These are phyloP conservation scores for Boletus smithii DNA, from an alignment of 1,284 basidiomycete species.

Conservation along the genomic window DNA sequence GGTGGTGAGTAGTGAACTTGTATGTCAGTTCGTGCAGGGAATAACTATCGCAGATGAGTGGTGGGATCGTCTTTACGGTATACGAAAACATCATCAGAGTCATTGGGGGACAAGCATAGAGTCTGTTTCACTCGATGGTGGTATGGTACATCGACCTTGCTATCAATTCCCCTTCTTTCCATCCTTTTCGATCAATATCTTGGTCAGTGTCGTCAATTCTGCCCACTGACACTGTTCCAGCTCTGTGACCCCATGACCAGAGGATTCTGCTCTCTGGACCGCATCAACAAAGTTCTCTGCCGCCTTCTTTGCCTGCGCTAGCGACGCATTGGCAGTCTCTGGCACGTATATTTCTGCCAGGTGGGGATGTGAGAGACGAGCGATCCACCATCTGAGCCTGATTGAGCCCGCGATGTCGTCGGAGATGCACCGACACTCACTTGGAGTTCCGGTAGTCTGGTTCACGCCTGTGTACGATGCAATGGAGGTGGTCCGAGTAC, in stretches of 20 bases:
- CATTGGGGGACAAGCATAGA: conserved; percentile 32
- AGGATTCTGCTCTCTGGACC: conserved; percentile 10
- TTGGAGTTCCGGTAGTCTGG: conserved; percentile 26
- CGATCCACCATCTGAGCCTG: conserved; percentile 20
- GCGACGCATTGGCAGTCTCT: conserved; percentile 2
- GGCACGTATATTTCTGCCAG: conserved; percentile 22
- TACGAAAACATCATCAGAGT: conserved; percentile 77
- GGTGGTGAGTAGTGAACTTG: conserved; percentile 58
- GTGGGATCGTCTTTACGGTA: conserved; percentile 93
- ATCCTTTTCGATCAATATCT: conserved; percentile 18
- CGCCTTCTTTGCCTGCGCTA: conserved; percentile 13
- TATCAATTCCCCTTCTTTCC: background rate
- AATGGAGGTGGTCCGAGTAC: conserved; percentile 28
- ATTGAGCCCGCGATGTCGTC: background rate
- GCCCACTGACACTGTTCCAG: conserved; percentile 24
- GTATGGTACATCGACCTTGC: background rate
- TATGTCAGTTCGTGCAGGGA: background rate
- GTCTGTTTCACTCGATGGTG: background rate
- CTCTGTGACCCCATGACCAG: conserved; percentile 12
- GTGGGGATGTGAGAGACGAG: conserved; percentile 21
- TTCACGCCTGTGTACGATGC: conserved; percentile 29
- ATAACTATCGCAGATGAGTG: conserved; percentile 62
- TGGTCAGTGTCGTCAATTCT: conserved; percentile 29
- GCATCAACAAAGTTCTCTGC: conserved; percentile 15
- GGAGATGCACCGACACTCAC: conserved; percentile 12